Percentiles rank a stretch among this genome's conserved stretches.
phyloP scores from a whole-genome alignment of 306 rosid species.

The Quercus bicolor region DNA sequence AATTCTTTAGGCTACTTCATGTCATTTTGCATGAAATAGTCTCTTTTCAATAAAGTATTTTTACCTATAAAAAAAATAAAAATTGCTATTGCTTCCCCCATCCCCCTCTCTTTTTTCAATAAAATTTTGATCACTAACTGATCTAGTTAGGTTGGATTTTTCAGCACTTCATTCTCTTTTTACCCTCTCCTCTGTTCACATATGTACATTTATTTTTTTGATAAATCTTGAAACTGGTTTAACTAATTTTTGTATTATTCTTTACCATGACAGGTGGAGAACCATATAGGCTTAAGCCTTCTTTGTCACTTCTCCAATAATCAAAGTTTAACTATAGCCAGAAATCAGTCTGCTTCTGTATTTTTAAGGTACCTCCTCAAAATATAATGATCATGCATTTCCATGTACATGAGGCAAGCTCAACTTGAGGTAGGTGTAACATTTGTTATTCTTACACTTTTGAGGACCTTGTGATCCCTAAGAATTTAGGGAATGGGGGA shows the following conservation, averaged over 20 bases:
- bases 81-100: not conserved
- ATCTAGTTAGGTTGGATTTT: not conserved
- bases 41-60: too few relatives aligned
- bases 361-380: constrained; percentile 56
- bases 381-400: constrained; percentile 10
- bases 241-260: not conserved
- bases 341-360: constrained; percentile 63
- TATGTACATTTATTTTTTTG: not conserved
- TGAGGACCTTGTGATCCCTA: too few relatives aligned
- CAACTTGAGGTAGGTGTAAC: not conserved
- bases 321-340: constrained; percentile 58
- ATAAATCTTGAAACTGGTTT: not conserved
- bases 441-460: not conserved
- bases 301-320: constrained; percentile 52
- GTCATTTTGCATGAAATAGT: too few relatives aligned
- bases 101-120: not conserved
- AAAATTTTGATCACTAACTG: not conserved
- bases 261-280: constrained; percentile 68
- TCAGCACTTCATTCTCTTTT: constrained; percentile 1
- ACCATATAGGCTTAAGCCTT: constrained; percentile 67
- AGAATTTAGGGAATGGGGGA: too few relatives aligned
- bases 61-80: too few relatives aligned
- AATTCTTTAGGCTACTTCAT: too few relatives aligned
- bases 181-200: not conserved
- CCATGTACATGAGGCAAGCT: not conserved